Evolutionary conservation across 2,329 filamentous ascomycete species (phyloP), one percentile per base, ranked within the genome.

Genomic region (Stemphylium lycopersici): DNA sequence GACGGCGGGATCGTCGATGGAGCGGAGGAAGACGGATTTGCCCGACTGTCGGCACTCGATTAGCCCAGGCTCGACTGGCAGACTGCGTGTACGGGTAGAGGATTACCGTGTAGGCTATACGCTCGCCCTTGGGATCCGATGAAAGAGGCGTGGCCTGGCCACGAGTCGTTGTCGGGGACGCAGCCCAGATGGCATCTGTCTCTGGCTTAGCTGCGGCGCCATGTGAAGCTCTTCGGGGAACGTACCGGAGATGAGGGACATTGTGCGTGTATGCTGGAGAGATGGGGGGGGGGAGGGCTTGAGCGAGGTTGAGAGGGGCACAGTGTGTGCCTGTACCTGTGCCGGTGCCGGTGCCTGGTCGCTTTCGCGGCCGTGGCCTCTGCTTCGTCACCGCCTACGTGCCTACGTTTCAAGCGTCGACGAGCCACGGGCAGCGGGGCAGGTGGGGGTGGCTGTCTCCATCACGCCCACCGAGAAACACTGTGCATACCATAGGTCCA

Each of bases 1-100:
- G 60, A 89, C 78, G 62, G 90, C 84, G 47, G 93, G 93, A 73
- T 95, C 81, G 79, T 99, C 93, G 79, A 99, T 96, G 59, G 88
- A 93, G 66, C 95, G 91, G 42, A 99, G 83, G 79, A 97, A 98
- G 78, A 99, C 88, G 58, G 93, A 98, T 82, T 98, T 98, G 71
- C 91, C 93, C 48, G 92, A 93, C 91, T 96, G 66, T 11, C 40
- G 6, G 31, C 20, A 38, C 26, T n/a, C 13, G 42, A 48, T 58
- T 47, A 62, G 55, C 55, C 48, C 31, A 4, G 24, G 4, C 13
- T 26, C 41, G 24, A 43, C 34, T 42, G 5, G 15, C 29, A 8
- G 4, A 15, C 26, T 29, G 24, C 8, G 39, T 20, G 26, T 10
- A 3, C 10, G 8, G 12, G 16, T 10, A 29, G 3, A 37, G 26